Percentiles rank a stretch among this genome's conserved stretches.
Evolutionary conservation across 768 basidiomycete genomes (phyloP).

Genomic region (Macrolepiota albuminosa): DNA sequence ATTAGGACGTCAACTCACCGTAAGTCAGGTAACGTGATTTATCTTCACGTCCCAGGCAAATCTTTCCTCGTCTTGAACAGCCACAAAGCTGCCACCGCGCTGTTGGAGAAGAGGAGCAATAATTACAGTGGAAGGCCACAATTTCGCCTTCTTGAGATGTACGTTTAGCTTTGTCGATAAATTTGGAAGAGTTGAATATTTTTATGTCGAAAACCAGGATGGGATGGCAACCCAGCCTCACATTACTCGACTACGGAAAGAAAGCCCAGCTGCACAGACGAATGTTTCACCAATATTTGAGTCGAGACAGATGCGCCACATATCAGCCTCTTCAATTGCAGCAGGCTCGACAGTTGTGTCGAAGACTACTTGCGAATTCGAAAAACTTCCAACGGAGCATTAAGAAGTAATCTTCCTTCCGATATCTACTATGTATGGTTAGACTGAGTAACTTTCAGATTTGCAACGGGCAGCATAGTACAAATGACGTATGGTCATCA

Average conservation of each 20-base stretch:
- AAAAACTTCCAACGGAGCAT: not conserved
- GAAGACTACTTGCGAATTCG: not conserved
- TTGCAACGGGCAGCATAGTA: constrained; percentile 14
- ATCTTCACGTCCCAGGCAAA: constrained; percentile 1
- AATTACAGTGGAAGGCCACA: constrained; percentile 14
- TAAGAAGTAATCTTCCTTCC: not conserved
- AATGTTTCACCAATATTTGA: constrained; percentile 12
- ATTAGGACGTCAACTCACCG: too few relatives aligned
- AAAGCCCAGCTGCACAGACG: constrained; percentile 4
- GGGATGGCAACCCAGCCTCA: constrained; percentile 3
- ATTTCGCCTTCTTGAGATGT: constrained; percentile 8
- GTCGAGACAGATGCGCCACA: not conserved
- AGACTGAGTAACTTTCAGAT: not conserved
- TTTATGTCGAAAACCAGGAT: not conserved
- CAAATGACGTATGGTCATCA: constrained; percentile 15
- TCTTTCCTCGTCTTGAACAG: constrained; percentile 8
- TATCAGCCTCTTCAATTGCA: constrained; percentile 7
- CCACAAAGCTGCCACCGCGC: constrained; percentile 5
- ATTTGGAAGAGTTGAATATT: not conserved
- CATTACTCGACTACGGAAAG: constrained; percentile 6
- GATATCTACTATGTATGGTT: not conserved
- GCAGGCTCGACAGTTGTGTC: not conserved
- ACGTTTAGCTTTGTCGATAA: not conserved
- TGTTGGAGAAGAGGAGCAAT: constrained; percentile 8
- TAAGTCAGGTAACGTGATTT: constrained; percentile 8